Evolutionary conservation across 2,329 filamentous ascomycete species (phyloP).

Genomic region (Monosporascus sp.): DNA sequence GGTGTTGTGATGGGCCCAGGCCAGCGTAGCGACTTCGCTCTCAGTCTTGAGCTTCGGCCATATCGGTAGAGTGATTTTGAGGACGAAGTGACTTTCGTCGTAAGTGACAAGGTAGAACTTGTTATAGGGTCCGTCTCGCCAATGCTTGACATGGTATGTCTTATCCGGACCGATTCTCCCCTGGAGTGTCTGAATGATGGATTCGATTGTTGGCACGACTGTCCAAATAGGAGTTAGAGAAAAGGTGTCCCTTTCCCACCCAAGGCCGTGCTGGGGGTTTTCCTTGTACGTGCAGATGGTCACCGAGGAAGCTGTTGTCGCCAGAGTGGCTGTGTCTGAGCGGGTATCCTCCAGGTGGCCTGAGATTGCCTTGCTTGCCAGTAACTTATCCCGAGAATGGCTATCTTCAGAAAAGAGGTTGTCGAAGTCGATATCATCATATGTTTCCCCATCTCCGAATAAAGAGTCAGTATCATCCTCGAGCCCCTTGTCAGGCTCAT

Average conservation of each 20-base stretch:
- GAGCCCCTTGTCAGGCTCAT: neutral
- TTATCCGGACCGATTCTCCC: conserved; percentile 5
- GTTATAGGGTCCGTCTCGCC: conserved; percentile 16
- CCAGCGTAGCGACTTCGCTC: conserved; percentile 26
- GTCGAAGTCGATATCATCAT: neutral
- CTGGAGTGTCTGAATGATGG: conserved; percentile 18
- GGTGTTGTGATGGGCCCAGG: conserved; percentile 18
- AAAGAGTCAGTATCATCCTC: neutral
- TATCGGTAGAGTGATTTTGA: conserved; percentile 22
- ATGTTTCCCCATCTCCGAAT: neutral
- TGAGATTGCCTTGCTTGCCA: neutral
- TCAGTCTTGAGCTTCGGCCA: conserved; percentile 21
- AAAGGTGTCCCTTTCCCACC: neutral
- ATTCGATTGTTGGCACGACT: conserved; percentile 14
- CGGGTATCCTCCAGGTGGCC: neutral
- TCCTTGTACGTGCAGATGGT: neutral
- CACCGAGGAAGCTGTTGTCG: neutral
- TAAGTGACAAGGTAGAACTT: conserved; percentile 19
- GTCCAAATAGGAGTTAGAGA: conserved; percentile 11
- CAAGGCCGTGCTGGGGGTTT: neutral
- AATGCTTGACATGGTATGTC: conserved; percentile 13
- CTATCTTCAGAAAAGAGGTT: neutral
- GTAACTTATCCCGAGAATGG: neutral
- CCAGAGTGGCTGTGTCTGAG: neutral
- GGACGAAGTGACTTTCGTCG: conserved; percentile 24